These are phyloP conservation scores for Zygosaccharomyces rouxii DNA, from an alignment of 805 yeast genomes.

Conservation along the genomic window DNA sequence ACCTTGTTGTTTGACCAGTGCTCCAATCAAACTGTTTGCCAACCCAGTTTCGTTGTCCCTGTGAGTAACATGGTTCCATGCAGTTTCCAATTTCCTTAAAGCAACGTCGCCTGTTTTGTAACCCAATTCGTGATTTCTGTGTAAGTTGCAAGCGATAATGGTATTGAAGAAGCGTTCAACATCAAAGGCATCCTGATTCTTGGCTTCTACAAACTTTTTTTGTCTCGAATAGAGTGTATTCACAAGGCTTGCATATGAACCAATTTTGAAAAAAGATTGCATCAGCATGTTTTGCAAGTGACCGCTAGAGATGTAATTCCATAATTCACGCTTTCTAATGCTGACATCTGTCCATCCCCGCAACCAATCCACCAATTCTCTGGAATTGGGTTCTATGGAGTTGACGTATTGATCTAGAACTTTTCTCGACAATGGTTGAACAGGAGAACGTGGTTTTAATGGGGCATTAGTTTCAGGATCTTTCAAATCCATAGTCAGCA, in stretches of 20 bases:
- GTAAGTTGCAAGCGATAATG: conserved; percentile 28
- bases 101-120: conserved; percentile 18
- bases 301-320: conserved; percentile 22
- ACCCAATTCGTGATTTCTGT: conserved; percentile 21
- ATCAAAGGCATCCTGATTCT: conserved; percentile 20
- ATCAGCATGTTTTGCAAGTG: conserved; percentile 27
- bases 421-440: conserved; percentile 28
- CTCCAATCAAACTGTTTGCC: conserved; percentile 19
- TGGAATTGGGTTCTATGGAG: conserved; percentile 17
- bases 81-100: conserved; percentile 18
- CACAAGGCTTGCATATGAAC: conserved; percentile 21
- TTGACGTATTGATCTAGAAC: conserved; percentile 28
- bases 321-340: conserved; percentile 24
- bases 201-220: conserved; percentile 20
- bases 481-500: conserved; percentile 39
- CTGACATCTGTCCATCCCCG: conserved; percentile 26
- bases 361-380: conserved; percentile 25
- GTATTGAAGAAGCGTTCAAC: conserved; percentile 31
- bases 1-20: conserved; percentile 20
- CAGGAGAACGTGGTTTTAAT: conserved; percentile 34
- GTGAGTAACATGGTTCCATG: conserved; percentile 20
- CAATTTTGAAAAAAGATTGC: conserved; percentile 25
- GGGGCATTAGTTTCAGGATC: conserved; percentile 35
- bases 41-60: conserved; percentile 25
- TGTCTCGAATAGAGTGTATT: conserved; percentile 20